These are phyloP conservation scores for Sutorius australiensis DNA, from an alignment of 768 basidiomycete species.

Conservation along the genomic window DNA sequence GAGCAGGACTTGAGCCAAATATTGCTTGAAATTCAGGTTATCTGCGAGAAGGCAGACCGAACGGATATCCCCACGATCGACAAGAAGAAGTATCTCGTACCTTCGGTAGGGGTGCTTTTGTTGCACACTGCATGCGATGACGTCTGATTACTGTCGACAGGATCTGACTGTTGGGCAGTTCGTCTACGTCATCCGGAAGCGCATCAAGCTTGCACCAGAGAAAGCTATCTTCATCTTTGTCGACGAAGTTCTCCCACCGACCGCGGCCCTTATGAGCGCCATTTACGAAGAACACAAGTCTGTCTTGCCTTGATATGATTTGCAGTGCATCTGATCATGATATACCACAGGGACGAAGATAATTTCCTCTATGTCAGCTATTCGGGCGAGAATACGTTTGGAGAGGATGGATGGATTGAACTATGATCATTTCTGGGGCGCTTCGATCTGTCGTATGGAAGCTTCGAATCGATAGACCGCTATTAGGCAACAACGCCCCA, in stretches of 20 bases:
- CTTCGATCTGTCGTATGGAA: slow-evolving; percentile 22
- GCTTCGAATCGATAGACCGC: slow-evolving; percentile 25
- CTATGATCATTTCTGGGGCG: slow-evolving; percentile 25
- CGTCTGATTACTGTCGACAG: slow-evolving; percentile 41
- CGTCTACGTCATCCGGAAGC: slow-evolving; percentile 99
- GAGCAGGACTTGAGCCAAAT: slow-evolving; percentile 9
- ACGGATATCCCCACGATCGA: slow-evolving; percentile 99
- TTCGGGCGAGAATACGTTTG: slow-evolving; percentile 97
- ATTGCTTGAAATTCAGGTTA: slow-evolving; percentile 58
- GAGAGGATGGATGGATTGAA: slow-evolving; percentile 37
- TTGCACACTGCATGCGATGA: slow-evolving; percentile 15
- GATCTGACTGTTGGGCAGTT: slow-evolving; percentile 98
- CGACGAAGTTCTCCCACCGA: slow-evolving; percentile 96
- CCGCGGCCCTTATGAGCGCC: slow-evolving; percentile 95
- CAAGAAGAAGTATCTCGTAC: slow-evolving; percentile 99
- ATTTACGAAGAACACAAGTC: slow-evolving; percentile 99
- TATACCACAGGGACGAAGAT: slow-evolving; percentile 81
- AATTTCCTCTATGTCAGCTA: slow-evolving; percentile 98
- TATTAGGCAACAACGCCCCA: slow-evolving; percentile 26
- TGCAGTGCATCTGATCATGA: slow-evolving; percentile 25
- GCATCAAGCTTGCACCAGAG: slow-evolving; percentile 99
- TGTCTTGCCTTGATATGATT: slow-evolving; percentile 30
- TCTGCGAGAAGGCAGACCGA: slow-evolving; percentile 98
- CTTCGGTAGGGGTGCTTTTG: slow-evolving; percentile 61
- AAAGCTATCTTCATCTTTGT: slow-evolving; percentile 99